Conservation (phyloP, 1,139 yeast species). For the Schizosaccharomyces versatilis region DNA sequence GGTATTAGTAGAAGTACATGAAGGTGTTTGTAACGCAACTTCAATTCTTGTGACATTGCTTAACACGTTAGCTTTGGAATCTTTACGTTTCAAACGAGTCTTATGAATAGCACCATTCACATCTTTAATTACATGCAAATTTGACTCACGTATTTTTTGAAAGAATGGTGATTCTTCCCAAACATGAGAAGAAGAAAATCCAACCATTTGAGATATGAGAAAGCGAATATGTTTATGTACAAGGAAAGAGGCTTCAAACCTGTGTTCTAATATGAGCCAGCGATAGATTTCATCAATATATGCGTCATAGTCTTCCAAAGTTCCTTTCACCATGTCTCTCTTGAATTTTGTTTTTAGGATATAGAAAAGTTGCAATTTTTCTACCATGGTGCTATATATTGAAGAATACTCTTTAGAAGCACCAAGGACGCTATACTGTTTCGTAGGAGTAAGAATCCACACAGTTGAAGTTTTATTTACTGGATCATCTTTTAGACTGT, state of each 20-base stretch:
- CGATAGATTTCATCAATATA: not conserved
- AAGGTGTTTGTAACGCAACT: too few species aligned
- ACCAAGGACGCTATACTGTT: not conserved
- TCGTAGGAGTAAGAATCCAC: not conserved
- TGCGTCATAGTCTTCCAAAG: not conserved
- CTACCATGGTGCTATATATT: not conserved
- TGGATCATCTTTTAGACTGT: not conserved
- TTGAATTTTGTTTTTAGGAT: not conserved
- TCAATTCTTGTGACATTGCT: not conserved
- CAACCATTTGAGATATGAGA: not conserved
- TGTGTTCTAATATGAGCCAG: not conserved
- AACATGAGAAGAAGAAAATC: not conserved
- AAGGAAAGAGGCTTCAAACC: not conserved
- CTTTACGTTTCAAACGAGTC: not conserved
- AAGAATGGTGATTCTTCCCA: slow-evolving; percentile 1
- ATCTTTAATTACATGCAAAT: not conserved
- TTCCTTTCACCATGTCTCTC: not conserved
- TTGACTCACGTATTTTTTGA: not conserved
- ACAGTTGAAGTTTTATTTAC: not conserved
- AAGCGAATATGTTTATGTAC: not conserved
- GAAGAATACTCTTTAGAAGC: not conserved
- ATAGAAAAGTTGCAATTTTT: not conserved
- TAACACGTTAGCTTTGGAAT: not conserved
- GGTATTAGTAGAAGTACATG: too few species aligned
- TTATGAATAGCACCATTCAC: not conserved